These are phyloP conservation scores for Macaranga tanarius DNA, from an alignment of 441 rosid species.

Conservation along the genomic window DNA sequence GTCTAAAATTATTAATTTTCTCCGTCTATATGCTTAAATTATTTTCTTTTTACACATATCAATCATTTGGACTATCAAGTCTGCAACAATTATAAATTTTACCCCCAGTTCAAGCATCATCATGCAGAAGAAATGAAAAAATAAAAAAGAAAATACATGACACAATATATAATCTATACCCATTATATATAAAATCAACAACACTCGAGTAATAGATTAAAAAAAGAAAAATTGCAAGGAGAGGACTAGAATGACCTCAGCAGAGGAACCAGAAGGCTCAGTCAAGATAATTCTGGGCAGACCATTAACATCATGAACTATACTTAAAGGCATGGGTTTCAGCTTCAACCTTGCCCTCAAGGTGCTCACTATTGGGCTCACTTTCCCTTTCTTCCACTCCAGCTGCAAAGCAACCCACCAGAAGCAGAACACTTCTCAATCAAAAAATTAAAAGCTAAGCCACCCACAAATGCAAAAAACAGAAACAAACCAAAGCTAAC, in stretches of 20 bases:
- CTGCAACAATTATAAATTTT: neutral
- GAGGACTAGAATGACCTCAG: conserved; percentile 46
- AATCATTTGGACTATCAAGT: neutral
- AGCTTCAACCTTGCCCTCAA: conserved; percentile 39
- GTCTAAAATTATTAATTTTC: neutral
- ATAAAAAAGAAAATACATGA: neutral
- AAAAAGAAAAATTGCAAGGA: neutral
- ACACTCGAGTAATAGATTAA: neutral
- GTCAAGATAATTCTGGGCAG: conserved; percentile 62
- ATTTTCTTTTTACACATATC: neutral
- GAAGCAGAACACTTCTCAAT: neutral
- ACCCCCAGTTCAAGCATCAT: neutral
- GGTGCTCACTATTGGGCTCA: conserved; percentile 48
- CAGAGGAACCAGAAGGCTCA: conserved; percentile 81
- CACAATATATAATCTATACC: neutral
- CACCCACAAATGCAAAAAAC: neutral
- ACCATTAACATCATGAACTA: conserved; percentile 58
- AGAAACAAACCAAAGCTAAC: neutral
- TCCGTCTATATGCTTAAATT: neutral
- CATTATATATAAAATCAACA: neutral
- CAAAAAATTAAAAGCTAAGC: neutral
- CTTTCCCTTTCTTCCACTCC: conserved; percentile 63
- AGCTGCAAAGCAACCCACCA: conserved; percentile 36
- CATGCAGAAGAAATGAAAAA: neutral
- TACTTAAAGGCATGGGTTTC: conserved; percentile 61